phyloP scores from a whole-genome alignment of 1,284 basidiomycete species.

The Taiwanofungus camphoratus region DNA sequence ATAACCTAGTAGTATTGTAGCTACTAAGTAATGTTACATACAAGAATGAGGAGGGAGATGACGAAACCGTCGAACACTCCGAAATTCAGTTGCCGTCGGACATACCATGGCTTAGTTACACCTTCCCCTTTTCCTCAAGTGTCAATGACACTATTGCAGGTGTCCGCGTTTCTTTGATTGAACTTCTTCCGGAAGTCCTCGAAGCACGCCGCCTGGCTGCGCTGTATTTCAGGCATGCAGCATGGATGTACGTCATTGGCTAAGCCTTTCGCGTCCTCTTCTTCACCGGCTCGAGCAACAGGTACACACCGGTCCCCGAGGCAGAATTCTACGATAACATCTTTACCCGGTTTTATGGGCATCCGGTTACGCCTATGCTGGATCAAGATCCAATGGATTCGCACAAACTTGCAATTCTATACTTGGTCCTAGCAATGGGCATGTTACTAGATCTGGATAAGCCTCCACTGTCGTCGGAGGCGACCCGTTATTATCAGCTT shows the following conservation, averaged over 20 bases:
- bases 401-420: slow-evolving; percentile 36
- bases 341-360: slow-evolving; percentile 48
- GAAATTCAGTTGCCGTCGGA: slow-evolving; percentile 42
- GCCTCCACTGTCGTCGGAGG: slow-evolving; percentile 43
- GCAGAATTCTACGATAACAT: slow-evolving; percentile 47
- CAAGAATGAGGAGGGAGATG: slow-evolving; percentile 57
- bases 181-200: slow-evolving; percentile 39
- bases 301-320: slow-evolving; percentile 58
- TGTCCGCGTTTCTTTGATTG: slow-evolving; percentile 39
- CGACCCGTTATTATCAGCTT: slow-evolving; percentile 54
- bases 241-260: slow-evolving; percentile 54
- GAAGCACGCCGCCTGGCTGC: slow-evolving; percentile 40
- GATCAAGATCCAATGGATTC: slow-evolving; percentile 40
- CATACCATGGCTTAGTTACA: slow-evolving; percentile 51
- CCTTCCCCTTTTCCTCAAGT: slow-evolving; percentile 51
- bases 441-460: slow-evolving; percentile 38
- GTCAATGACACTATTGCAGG: slow-evolving; percentile 36
- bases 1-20: slow-evolving; percentile 8
- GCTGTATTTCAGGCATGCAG: slow-evolving; percentile 57
- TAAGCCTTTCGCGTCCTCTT: slow-evolving; percentile 8
- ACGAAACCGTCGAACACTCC: slow-evolving; percentile 41
- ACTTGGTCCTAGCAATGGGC: slow-evolving; percentile 30
- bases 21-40: background rate
- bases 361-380: slow-evolving; percentile 26
- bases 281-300: slow-evolving; percentile 21